Conservation (phyloP, 2,329 filamentous ascomycete genomes). For the Epichloe hybrida region DNA sequence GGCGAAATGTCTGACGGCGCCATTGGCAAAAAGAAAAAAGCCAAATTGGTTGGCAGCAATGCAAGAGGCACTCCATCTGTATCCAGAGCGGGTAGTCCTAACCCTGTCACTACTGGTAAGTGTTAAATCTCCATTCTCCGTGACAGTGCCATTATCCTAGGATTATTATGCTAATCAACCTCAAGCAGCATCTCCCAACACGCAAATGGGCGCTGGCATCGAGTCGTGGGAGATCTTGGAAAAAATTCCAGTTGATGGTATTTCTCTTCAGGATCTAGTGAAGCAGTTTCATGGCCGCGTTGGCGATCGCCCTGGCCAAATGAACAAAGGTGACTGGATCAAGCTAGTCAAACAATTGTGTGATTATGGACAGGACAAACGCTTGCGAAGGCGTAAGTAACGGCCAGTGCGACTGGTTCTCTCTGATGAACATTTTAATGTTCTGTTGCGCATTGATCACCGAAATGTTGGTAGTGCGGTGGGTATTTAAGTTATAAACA, state of each 20-base stretch:
- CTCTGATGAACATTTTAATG: background rate
- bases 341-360: constrained; percentile 43
- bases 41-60: constrained; percentile 36
- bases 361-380: constrained; percentile 40
- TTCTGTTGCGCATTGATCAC: background rate
- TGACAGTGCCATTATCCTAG: background rate
- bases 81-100: constrained; percentile 50
- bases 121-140: background rate
- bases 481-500: constrained; percentile 1
- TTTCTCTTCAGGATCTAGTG: constrained; percentile 40
- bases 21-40: constrained; percentile 35
- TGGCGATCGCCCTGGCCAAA: constrained; percentile 36
- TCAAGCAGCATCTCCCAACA: constrained; percentile 22
- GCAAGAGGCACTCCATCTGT: constrained; percentile 39
- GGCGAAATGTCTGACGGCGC: constrained; percentile 51
- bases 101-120: constrained; percentile 27
- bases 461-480: background rate
- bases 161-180: background rate
- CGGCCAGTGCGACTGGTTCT: background rate
- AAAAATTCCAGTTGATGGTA: constrained; percentile 39
- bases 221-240: constrained; percentile 41
- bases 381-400: constrained; percentile 29
- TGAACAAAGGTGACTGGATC: constrained; percentile 43
- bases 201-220: constrained; percentile 22
- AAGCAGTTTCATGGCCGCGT: constrained; percentile 40